Percentiles rank a stretch among this genome's conserved stretches.
These are phyloP conservation scores for Gillenia trifoliata DNA, from an alignment of 306 rosid genomes.

Conservation along the genomic window DNA sequence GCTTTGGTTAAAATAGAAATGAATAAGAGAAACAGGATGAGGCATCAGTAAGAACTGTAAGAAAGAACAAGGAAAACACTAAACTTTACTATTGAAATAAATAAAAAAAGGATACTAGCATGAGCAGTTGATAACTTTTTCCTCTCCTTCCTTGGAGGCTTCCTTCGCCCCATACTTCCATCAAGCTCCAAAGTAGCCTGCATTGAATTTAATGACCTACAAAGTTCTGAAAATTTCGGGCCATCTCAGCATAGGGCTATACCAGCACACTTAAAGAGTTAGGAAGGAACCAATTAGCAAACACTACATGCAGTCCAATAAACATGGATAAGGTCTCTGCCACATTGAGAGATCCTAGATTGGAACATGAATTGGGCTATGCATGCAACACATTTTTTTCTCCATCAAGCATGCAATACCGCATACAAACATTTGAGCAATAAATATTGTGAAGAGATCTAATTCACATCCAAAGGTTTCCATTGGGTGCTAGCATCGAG, in stretches of 20 bases:
- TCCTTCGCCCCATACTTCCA: slow-evolving; percentile 51
- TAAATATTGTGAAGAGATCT: neutral
- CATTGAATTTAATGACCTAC: slow-evolving; percentile 52
- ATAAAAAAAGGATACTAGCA: slow-evolving; percentile 63
- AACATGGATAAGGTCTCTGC: neutral
- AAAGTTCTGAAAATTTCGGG: slow-evolving; percentile 54
- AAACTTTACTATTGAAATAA: neutral
- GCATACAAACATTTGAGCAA: neutral
- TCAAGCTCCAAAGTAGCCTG: slow-evolving; percentile 47
- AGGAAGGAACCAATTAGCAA: neutral
- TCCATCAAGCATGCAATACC: neutral
- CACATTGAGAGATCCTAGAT: neutral
- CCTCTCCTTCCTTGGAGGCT: slow-evolving; percentile 71
- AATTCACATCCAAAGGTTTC: slow-evolving; percentile 1
- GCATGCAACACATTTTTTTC: neutral
- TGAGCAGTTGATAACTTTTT: slow-evolving; percentile 52
- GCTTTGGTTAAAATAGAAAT: neutral
- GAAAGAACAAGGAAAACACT: neutral
- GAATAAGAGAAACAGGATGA: neutral
- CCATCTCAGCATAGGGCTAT: slow-evolving; percentile 26
- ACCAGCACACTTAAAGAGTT: slow-evolving; percentile 18
- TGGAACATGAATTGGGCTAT: neutral
- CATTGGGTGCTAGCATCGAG: neutral
- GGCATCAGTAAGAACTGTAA: neutral
- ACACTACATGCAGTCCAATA: neutral